Evolutionary conservation across 2,329 filamentous ascomycete genomes (phyloP), one percentile per base, ranked within the genome.

Genomic region (Beauveria scarabaeidicola): DNA sequence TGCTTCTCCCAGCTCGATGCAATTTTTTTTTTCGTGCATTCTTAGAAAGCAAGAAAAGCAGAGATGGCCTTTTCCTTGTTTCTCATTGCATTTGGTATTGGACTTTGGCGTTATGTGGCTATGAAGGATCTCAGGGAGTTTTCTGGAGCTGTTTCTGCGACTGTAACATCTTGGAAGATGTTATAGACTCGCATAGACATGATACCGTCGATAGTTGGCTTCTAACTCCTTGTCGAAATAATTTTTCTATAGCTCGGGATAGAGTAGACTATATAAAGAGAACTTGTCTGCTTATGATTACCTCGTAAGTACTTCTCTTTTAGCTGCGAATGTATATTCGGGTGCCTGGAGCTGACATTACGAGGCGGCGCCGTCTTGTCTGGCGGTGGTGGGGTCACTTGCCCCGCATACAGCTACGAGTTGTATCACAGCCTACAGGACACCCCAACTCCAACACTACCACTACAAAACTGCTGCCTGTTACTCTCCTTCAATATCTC

Each of bases 71-170:
- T n/a, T 43, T 27, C 43, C 36, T 23, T 47, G 13, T 40, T 59
- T 44, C 19, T 58, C 61, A 47, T 62, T 59, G 61, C 62, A 53
- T 63, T 66, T 64, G 63, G 67, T 63, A 64, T 64, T 64, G 65
- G 63, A 64, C 58, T 62, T 63, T 60, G 67, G 71, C 70, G 69
- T 72, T 72, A 61, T 63, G 66, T 68, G 70, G 71, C 69, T 67
- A 72, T 71, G 70, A 73, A 69, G 68, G 70, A 73, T 65, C 63
- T 65, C 62, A 52, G 56, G 59, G 63, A 62, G 56, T 66, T 67
- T 67, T 70, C 70, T 72, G 67, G 68, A 73, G 71, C 69, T 70
- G 62, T 67, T 62, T 61, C 51, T 50, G 51, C 55, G 19, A 44
- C 51, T 44, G 46, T 46, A 25, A 57, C 41, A 41, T 61, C 23